phyloP scores from a whole-genome alignment of 78 protist genomes.

The Dictyostelium purpureum region DNA sequence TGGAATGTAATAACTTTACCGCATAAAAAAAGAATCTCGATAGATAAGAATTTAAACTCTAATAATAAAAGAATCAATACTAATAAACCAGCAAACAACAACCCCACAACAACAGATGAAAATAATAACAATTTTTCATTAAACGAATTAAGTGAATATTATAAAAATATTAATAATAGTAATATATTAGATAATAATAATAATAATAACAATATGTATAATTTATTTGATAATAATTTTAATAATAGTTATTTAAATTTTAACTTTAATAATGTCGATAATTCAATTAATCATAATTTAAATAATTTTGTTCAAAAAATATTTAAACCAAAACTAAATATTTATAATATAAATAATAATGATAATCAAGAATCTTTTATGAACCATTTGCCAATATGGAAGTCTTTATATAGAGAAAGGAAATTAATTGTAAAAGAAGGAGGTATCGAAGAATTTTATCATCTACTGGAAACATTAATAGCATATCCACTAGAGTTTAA shows the following conservation, averaged over 20 bases:
- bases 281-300: background rate
- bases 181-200: background rate
- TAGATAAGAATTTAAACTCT: background rate
- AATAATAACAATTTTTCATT: background rate
- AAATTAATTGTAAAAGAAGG: constrained; percentile 32
- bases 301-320: background rate
- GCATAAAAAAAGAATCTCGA: constrained; percentile 16
- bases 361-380: background rate
- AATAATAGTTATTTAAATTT: background rate
- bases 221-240: no score
- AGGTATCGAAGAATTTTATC: constrained; percentile 70
- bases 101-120: background rate
- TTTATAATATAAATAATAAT: background rate
- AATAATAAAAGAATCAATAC: background rate
- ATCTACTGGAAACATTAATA: constrained; percentile 31
- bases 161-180: background rate
- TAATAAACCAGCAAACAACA: background rate
- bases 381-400: constrained; percentile 30
- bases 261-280: background rate
- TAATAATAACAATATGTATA: background rate
- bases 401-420: constrained; percentile 30
- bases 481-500: constrained; percentile 72
- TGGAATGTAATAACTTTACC: constrained; percentile 67
- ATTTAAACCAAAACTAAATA: constrained; percentile 3
- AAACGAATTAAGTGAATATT: background rate